Evolutionary conservation across 1,284 basidiomycete genomes (phyloP), one percentile per base, ranked within the genome.

Genomic region (Mrakiaceae sp.): DNA sequence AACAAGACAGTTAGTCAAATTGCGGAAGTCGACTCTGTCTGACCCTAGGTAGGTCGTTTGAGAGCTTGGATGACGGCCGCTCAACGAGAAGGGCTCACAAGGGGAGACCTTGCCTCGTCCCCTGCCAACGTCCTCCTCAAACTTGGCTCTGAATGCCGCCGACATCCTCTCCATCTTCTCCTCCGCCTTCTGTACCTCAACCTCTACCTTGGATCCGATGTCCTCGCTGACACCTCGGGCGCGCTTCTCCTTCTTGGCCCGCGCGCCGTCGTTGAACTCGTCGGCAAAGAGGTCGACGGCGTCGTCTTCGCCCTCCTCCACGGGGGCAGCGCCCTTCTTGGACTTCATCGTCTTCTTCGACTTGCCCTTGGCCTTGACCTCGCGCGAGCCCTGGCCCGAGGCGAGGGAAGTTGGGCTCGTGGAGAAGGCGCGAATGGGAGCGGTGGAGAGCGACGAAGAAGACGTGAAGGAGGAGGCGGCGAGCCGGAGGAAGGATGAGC

Each of bases 301-400:
- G 4, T 62, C 64, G 2, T 66, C 64, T 10, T 66, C 64, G 0
- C 60, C 63, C 16, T 66, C 59, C 44, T 62, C 53, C 47, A 47
- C 60, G 16, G 5, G 11, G 3, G 54, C 51, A 14, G 59, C 47
- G 4, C 56, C 63, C 51, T 64, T 64, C 60, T 62, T 66, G 16
- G 9, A 5, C 43, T 52, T 58, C 39, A 40, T 40, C 3, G 64
- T 14, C 43, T 46, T 52, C 54, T 66, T 61, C 5, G 62, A 49
- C 55, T 63, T 63, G 27, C 57, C 57, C 62, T 63, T 63, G 64
- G n/a, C 52, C 60, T 66, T 66, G 54, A 58, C 1, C 39, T 66
- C 64, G 39, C 53, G 52, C 27, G 39, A 39, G 9, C 64, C 64
- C 16, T 62, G 60, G 14, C 64, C 64, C n/a, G 60, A 40, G 16